phyloP scores from a whole-genome alignment of 306 rosid species.

The Cicer yamashitae region DNA sequence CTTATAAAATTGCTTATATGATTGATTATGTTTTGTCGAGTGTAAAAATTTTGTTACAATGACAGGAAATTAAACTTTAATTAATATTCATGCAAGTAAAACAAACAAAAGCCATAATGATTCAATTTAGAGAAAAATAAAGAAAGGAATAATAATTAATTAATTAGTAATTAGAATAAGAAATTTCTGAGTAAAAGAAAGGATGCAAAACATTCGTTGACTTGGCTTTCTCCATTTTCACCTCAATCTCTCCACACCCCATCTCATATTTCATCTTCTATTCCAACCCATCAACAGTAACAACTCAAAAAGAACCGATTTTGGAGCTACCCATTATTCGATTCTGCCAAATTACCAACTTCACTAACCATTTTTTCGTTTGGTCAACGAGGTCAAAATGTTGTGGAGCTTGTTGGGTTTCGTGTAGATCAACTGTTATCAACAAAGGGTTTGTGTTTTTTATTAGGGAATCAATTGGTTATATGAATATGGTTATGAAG shows the following conservation, averaged over 20 bases:
- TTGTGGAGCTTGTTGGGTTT: constrained; percentile 34
- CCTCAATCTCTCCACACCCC: constrained; percentile 7
- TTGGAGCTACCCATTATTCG: constrained; percentile 45
- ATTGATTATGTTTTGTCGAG: no score
- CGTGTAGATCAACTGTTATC: constrained; percentile 41
- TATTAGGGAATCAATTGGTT: constrained; percentile 29
- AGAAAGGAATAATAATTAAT: constrained; percentile 19
- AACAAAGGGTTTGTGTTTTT: constrained; percentile 38
- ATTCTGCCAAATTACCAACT: constrained; percentile 27
- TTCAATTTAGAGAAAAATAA: background rate
- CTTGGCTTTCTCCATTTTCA: constrained; percentile 49
- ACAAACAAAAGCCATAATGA: constrained; percentile 5
- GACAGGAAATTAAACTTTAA: no score
- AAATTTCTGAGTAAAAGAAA: constrained; percentile 41
- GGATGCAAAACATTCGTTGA: constrained; percentile 54
- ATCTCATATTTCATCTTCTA: constrained; percentile 44
- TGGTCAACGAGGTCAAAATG: constrained; percentile 51
- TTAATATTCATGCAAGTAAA: constrained; percentile 15
- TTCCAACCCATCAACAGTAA: constrained; percentile 18
- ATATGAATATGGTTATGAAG: constrained; percentile 47
- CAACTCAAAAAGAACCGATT: constrained; percentile 7
- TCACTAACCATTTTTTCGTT: constrained; percentile 23
- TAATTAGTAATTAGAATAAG: constrained; percentile 7
- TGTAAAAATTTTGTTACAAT: no score
- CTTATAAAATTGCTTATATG: no score